Base-by-base conservation (phyloP, 768 basidiomycete species). In the Rhodotorula graminis region DNA sequence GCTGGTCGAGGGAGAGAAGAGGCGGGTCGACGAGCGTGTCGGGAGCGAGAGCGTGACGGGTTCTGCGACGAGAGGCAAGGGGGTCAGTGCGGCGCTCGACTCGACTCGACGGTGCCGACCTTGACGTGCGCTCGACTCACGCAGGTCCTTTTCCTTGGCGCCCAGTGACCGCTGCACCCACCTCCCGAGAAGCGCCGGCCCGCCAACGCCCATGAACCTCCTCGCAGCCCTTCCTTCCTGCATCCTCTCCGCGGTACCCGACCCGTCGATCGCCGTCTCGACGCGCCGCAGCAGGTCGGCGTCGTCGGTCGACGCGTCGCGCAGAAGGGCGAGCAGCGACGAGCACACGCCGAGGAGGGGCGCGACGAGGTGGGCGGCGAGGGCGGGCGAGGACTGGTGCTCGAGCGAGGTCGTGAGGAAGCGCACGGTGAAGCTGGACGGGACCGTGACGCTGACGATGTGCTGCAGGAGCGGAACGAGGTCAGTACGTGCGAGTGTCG, bases 331-430 rank as follows among this genome's bases (percentile, higher is more conserved):
- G 27, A 72, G 63, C 5, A 72, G 47, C 4, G 42, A 33, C 1
- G 62, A 33, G 14, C 62, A 60, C 1, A 61, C 59, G 3, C 66
- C 71, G 33, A 72, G 61, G 3, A 72, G 58, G 2, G 71, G 71
- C 16, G 46, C 31, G 46, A 72, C 50, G n/a, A 72, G 58, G 58
- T 72, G 66, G 21, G 62, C 8, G 19, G 66, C 71, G 59, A 72
- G 65, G 2, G 63, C 47, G 12, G 49, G 3, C 0, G 66, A 62
- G 2, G 62, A 64, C 27, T 49, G 57, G 4, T 33, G 31, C 19
- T 55, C 65, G 61, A 72, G 71, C 11, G 62, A 58, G 31, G 58
- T 53, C 10, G 62, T 18, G 21, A 57, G 37, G 56, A 72, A 59
- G 31, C 49, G 46, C 9, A 69, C 9, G 23, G 59, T 29, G 42